Conservation (phyloP, 78 protist genomes). For the Emiliania huxleyi region DNA sequence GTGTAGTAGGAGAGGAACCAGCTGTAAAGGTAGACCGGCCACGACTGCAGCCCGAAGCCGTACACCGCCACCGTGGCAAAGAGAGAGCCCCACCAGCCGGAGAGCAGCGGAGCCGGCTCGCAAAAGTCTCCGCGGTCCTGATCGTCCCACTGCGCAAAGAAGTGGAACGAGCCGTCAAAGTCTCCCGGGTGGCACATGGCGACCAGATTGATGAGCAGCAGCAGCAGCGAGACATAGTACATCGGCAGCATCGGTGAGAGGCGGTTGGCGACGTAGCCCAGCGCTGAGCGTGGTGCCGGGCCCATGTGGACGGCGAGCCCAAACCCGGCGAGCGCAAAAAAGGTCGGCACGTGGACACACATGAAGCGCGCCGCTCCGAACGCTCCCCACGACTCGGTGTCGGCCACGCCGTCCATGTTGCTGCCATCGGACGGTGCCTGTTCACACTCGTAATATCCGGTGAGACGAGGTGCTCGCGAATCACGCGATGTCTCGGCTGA, state of each 20-base stretch:
- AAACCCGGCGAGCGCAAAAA: neutral
- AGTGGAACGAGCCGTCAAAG: neutral
- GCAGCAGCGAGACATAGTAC: neutral
- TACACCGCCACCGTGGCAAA: neutral
- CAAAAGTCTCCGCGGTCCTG: neutral
- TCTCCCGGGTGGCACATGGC: neutral
- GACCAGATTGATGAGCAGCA: neutral
- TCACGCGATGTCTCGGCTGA: too few relatives aligned
- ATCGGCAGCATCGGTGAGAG: neutral
- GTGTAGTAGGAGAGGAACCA: neutral
- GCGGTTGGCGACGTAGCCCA: neutral
- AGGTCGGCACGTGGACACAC: neutral
- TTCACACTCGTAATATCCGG: too few relatives aligned
- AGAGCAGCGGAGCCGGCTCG: neutral
- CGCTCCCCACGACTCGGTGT: neutral
- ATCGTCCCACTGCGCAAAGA: neutral
- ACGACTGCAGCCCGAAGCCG: neutral
- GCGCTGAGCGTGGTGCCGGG: neutral
- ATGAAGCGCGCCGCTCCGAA: neutral
- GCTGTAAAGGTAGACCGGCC: neutral
- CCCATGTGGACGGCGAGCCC: neutral
- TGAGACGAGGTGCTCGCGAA: too few relatives aligned
- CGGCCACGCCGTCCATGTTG: neutral
- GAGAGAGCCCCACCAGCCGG: neutral
- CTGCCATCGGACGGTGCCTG: too few relatives aligned